Evolutionary conservation across 73 alveolate genomes (phyloP), one percentile per base, ranked within the genome.

Genomic region (Paramecium pentaurelia): DNA sequence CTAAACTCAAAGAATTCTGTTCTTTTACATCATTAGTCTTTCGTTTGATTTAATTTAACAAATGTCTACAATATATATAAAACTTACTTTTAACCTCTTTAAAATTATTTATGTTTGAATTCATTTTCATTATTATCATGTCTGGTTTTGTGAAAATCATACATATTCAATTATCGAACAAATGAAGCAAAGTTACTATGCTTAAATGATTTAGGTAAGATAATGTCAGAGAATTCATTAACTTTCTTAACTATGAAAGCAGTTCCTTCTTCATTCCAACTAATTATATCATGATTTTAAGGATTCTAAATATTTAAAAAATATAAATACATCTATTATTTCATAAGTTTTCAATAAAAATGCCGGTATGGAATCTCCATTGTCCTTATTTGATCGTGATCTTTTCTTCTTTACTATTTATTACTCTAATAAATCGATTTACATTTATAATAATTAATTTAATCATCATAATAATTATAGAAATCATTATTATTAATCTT

Each of bases 141-240:
- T 54, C 70, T 54, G 70, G 70, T 42, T 92, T 97, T 97, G 70
- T 97, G 99, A 94, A 97, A 96, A 84, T 96, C 97, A 84, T 97
- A 97, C 99, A 97, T 97, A 70, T 97, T 96, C 9, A 97, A 94
- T 89, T 98, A 97, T 77, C 99, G 45, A 40, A 98, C 99, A 93
- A 98, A 98, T 30, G 99, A 97, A 8, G 99, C 97, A 88, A 94
- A 98, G 95, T 98, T 98, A 68, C 96, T 98, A 88, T 98, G 99
- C 83, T 98, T 98, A 92, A 96, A 98, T 92, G 92, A 98, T 85
- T 93, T 86, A 10, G 99, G 99, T 45, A 98, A 96, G 2, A 98
- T 96, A 32, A 95, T 95, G 83, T 96, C 99, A 22, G 99, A 95
- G 70, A 98, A 98, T 92, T 96, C 99, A 93, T 96, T 96, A 6